Evolutionary conservation across 1,284 basidiomycete species (phyloP).

Genomic region (Marasmius oreades): DNA sequence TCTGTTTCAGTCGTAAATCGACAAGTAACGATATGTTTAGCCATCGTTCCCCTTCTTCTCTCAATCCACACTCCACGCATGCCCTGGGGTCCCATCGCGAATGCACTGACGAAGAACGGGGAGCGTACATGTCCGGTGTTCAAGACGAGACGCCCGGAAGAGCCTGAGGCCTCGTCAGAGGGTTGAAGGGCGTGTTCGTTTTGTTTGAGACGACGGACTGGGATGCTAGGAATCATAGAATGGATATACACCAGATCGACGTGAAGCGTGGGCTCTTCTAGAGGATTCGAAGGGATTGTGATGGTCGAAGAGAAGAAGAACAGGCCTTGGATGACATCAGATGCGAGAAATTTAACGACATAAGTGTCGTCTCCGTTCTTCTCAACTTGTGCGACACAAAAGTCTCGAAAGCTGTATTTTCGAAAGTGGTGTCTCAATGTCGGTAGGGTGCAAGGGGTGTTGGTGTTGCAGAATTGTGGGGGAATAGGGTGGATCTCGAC

Average conservation of each 20-base stretch:
- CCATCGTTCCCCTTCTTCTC: conserved; percentile 34
- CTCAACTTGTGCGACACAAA: conserved; percentile 35
- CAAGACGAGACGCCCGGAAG: background rate
- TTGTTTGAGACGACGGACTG: background rate
- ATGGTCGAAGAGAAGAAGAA: conserved; percentile 42
- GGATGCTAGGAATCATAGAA: conserved; percentile 5
- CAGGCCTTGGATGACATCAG: conserved; percentile 50
- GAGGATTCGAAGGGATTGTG: conserved; percentile 9
- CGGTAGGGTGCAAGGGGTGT: conserved; percentile 12
- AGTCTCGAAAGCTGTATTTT: conserved; percentile 37
- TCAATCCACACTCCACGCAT: conserved; percentile 51
- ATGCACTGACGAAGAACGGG: conserved; percentile 38
- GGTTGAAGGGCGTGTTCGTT: background rate
- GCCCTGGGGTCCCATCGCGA: conserved; percentile 40
- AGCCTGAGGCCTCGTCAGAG: background rate
- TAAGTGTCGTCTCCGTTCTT: conserved; percentile 11
- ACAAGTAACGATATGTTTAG: conserved; percentile 36
- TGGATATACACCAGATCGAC: conserved; percentile 27
- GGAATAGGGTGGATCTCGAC: conserved; percentile 43
- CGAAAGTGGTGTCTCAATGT: conserved; percentile 29
- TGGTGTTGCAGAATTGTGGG: conserved; percentile 10
- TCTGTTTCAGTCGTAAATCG: conserved; percentile 13
- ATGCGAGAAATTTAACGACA: conserved; percentile 40
- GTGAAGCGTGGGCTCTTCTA: conserved; percentile 20
- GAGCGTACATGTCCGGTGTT: background rate